Evolutionary conservation across 768 basidiomycete species (phyloP).

Genomic region (Mycena latifolia): DNA sequence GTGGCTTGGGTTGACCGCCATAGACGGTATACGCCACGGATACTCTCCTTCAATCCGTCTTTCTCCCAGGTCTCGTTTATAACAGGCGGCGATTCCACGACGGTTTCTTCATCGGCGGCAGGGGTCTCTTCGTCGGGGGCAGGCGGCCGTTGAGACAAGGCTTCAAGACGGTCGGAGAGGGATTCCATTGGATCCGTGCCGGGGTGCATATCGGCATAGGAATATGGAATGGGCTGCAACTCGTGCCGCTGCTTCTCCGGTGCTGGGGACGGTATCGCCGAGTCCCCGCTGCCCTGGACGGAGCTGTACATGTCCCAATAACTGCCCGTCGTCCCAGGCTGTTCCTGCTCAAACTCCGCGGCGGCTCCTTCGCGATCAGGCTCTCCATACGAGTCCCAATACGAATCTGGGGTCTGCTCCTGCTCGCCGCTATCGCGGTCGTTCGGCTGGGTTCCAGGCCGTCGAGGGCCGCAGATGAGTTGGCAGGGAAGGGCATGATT

Average conservation of each 20-base stretch:
- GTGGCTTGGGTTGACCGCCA: constrained; percentile 57
- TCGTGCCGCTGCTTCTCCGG: constrained; percentile 34
- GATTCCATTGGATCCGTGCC: constrained; percentile 30
- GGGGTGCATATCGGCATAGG: constrained; percentile 32
- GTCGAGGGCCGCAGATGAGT: constrained; percentile 48
- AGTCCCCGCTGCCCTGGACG: constrained; percentile 63
- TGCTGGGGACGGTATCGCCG: constrained; percentile 63
- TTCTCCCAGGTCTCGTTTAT: constrained; percentile 37
- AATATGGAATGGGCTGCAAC: constrained; percentile 10
- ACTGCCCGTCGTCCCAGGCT: constrained; percentile 36
- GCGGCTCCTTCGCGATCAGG: constrained; percentile 42
- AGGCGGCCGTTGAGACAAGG: constrained; percentile 13
- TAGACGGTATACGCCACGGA: constrained; percentile 68
- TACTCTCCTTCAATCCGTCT: constrained; percentile 62
- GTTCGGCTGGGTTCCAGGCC: constrained; percentile 45
- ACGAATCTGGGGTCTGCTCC: constrained; percentile 66
- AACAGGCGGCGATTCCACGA: constrained; percentile 2
- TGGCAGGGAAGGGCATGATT: constrained; percentile 77
- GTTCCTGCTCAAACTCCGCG: constrained; percentile 38
- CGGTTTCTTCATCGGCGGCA: constrained; percentile 20
- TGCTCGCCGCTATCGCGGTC: constrained; percentile 46
- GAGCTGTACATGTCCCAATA: constrained; percentile 66
- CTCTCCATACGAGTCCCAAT: constrained; percentile 77
- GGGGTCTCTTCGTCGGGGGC: constrained; percentile 22
- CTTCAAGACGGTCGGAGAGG: constrained; percentile 27